These are phyloP conservation scores for Excoecaria agallocha DNA, from an alignment of 345 rosid genomes.

Conservation along the genomic window DNA sequence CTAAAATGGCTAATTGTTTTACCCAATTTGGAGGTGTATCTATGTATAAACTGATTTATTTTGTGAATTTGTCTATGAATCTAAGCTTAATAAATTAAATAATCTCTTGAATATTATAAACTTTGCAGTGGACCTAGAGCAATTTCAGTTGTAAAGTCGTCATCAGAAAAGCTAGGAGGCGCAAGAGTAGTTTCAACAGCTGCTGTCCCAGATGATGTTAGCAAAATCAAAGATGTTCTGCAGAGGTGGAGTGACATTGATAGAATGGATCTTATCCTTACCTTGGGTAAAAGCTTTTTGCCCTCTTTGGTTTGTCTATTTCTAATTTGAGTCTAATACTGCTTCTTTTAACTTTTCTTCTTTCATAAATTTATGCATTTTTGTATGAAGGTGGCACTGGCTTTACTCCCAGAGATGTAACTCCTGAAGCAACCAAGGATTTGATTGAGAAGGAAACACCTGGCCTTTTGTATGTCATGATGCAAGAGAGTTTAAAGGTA, in stretches of 20 bases:
- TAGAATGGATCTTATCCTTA: conserved; percentile 75
- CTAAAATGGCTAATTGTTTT: not conserved
- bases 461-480: conserved; percentile 86
- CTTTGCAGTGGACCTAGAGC: conserved; percentile 85
- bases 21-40: not conserved
- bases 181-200: conserved; percentile 74
- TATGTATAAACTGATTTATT: not conserved
- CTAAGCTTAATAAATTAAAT: not conserved
- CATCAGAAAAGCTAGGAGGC: conserved; percentile 82
- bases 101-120: conserved; percentile 16
- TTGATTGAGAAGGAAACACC: conserved; percentile 86
- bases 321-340: not conserved
- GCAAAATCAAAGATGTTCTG: conserved; percentile 61
- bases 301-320: conserved; percentile 2
- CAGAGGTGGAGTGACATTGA: conserved; percentile 77
- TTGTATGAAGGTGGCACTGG: conserved; percentile 78
- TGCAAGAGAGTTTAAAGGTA: conserved; percentile 96
- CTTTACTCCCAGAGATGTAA: conserved; percentile 90
- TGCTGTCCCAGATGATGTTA: conserved; percentile 78
- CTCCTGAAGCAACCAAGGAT: conserved; percentile 92
- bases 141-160: conserved; percentile 62
- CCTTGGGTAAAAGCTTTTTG: conserved; percentile 56
- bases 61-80: not conserved
- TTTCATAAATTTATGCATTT: conserved; percentile 2
- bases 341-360: conserved; percentile 7